phyloP scores from a whole-genome alignment of 495 filamentous ascomycete genomes.

The Aspergillus kassunensis region DNA sequence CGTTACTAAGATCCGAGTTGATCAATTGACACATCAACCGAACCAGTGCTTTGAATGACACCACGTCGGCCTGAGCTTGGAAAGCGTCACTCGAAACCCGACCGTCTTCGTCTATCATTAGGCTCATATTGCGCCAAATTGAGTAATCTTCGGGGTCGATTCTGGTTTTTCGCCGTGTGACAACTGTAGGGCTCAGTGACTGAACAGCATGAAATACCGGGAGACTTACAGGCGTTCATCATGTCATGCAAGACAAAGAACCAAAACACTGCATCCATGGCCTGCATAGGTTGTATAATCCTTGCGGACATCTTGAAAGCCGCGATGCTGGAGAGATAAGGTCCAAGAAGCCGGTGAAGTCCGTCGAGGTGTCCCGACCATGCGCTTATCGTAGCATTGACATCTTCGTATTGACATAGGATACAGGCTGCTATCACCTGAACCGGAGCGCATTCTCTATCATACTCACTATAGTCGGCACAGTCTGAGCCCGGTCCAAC shows the following conservation, averaged over 20 bases:
- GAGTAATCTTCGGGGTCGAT: constrained; percentile 40
- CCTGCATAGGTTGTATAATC: constrained; percentile 9
- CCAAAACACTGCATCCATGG: constrained; percentile 18
- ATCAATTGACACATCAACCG: constrained; percentile 46
- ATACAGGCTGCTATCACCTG: constrained; percentile 18
- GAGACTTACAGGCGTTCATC: constrained; percentile 15
- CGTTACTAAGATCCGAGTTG: constrained; percentile 24
- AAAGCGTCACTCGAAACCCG: not conserved
- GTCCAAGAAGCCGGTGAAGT: constrained; percentile 14
- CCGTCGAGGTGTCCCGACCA: constrained; percentile 22
- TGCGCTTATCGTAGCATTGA: constrained; percentile 17
- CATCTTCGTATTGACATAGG: constrained; percentile 21
- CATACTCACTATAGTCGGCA: constrained; percentile 3
- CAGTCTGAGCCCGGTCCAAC: not conserved
- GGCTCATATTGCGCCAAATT: constrained; percentile 46
- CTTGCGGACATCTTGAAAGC: not conserved
- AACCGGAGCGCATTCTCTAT: constrained; percentile 4
- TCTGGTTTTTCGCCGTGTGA: constrained; percentile 42
- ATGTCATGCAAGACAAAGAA: constrained; percentile 21
- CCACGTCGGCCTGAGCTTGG: not conserved
- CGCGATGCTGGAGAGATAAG: constrained; percentile 2
- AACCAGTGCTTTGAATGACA: constrained; percentile 29
- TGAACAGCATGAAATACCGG: not conserved
- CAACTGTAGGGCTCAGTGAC: constrained; percentile 23
- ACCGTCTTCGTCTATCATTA: constrained; percentile 39